Evolutionary conservation across 2,329 filamentous ascomycete species (phyloP).

Genomic region (Aspergillus sclerotialis): DNA sequence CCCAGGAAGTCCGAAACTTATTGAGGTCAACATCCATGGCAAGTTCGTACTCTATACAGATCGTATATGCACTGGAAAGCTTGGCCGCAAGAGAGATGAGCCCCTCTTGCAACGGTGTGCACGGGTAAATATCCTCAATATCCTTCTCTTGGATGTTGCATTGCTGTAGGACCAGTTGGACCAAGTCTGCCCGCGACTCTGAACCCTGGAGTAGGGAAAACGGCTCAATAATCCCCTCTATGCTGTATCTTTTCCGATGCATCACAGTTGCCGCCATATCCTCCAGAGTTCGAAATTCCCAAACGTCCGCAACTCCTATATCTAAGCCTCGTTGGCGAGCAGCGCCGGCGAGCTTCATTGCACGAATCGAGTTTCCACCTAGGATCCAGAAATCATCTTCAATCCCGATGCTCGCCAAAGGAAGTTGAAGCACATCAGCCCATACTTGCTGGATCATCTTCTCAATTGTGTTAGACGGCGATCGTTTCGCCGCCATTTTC

Average conservation of each 20-base stretch:
- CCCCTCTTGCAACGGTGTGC: slow-evolving; percentile 28
- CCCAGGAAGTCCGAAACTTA: slow-evolving; percentile 36
- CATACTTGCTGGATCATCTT: not conserved
- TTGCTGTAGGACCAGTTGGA: not conserved
- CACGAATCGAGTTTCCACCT: not conserved
- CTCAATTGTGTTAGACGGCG: not conserved
- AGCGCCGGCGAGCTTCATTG: not conserved
- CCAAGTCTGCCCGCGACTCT: not conserved
- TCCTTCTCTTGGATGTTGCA: not conserved
- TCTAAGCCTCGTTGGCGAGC: not conserved
- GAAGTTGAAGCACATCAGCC: not conserved
- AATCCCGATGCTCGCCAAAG: not conserved
- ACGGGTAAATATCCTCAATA: slow-evolving; percentile 11
- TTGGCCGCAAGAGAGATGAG: slow-evolving; percentile 34
- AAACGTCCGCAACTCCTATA: not conserved
- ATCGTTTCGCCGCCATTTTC: not conserved
- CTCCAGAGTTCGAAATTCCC: not conserved
- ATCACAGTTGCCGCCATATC: not conserved
- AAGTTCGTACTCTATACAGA: slow-evolving; percentile 29
- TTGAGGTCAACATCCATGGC: slow-evolving; percentile 22
- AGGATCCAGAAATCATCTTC: not conserved
- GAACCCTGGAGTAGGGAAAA: not conserved
- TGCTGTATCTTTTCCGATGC: not conserved
- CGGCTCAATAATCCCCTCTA: not conserved
- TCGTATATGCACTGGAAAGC: slow-evolving; percentile 30